A percentile compares a stretch with the other conserved stretches of the same genome.
phyloP scores from a whole-genome alignment of 2,329 filamentous ascomycete genomes.

The Beauveria rudraprayagi region DNA sequence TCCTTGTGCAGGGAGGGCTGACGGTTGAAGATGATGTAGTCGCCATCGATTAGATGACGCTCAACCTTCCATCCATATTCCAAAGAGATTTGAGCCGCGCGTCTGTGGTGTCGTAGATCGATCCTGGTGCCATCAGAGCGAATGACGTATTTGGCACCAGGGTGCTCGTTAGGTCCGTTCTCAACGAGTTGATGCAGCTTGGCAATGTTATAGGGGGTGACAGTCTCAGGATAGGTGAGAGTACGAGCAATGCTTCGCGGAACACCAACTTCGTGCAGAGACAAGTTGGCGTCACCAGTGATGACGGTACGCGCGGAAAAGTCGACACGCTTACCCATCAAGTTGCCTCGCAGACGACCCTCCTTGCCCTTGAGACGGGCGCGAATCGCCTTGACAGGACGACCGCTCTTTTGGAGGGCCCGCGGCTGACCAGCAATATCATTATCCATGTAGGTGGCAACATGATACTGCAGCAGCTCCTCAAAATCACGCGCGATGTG shows the following conservation, averaged over 20 bases:
- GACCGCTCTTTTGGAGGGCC: constrained; percentile 91
- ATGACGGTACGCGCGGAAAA: constrained; percentile 99
- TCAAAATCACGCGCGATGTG: constrained; percentile 91
- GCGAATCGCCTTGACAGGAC: constrained; percentile 93
- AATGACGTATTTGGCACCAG: constrained; percentile 94
- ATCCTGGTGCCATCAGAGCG: constrained; percentile 89
- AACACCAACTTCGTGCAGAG: constrained; percentile 93
- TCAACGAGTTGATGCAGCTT: constrained; percentile 83
- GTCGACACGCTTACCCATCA: constrained; percentile 99
- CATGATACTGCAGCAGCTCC: constrained; percentile 88
- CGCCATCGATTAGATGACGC: constrained; percentile 88
- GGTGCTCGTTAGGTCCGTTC: constrained; percentile 91
- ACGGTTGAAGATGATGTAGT: constrained; percentile 99
- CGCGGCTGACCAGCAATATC: constrained; percentile 94
- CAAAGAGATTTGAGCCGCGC: constrained; percentile 74
- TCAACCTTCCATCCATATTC: constrained; percentile 99
- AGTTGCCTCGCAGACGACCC: constrained; percentile 90
- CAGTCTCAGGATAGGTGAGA: constrained; percentile 92
- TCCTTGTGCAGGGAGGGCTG: constrained; percentile 99
- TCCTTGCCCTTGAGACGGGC: constrained; percentile 98
- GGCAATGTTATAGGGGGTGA: constrained; percentile 95
- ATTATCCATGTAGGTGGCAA: constrained; percentile 99
- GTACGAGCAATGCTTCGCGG: constrained; percentile 88
- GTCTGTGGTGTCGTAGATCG: constrained; percentile 87
- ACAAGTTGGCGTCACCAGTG: constrained; percentile 94